Evolutionary conservation across 805 yeast species (phyloP), one percentile per base, ranked within the genome.

Genomic region (Komagataella pastoris): DNA sequence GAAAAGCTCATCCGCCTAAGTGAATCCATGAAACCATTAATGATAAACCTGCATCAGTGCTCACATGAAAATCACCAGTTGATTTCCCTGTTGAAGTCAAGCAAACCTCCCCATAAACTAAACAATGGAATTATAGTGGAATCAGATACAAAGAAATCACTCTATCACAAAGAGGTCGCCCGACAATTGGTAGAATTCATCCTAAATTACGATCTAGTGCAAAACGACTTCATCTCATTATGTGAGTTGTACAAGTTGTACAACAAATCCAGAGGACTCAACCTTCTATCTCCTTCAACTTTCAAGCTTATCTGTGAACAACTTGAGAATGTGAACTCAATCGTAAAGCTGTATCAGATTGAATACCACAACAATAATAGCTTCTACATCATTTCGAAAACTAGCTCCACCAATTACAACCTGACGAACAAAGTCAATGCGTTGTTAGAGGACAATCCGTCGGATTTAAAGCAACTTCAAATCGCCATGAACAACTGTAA

Each of bases 121-220:
- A 51, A 66, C 24, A 62, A 59, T 50, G 57, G 58, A 44, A 60
- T 67, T 36, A 49, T 66, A 21, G 56, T 63, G 1, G 60, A 58
- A 36, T 21, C 47, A 1, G 48, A 53, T 5, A 18, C 21, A 1
- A 43, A 45, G 7, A 54, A 55, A 5, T 50, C 49, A 7, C 48
- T 65, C 10, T 68, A 66, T 54, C 52, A 76, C 24, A 79, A 80
- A 53, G 96, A 88, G 59, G 67, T 88, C 17, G 78, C 97, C 0
- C 73, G 96, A 51, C 90, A 88, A 59, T 61, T 91, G 2, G 81
- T 88, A 46, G 96, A 86, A 58, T 89, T 80, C 63, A 68, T 86
- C 7, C 66, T 70, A 7, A 64, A 65, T 55, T 60, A 68, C 54
- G 61, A 67, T 59, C 58, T 81, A 21, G 57, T 81, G 52, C 72